Evolutionary conservation across 2,329 filamentous ascomycete species (phyloP), one percentile per base, ranked within the genome.

Genomic region (Ascochyta clinopodiicola): DNA sequence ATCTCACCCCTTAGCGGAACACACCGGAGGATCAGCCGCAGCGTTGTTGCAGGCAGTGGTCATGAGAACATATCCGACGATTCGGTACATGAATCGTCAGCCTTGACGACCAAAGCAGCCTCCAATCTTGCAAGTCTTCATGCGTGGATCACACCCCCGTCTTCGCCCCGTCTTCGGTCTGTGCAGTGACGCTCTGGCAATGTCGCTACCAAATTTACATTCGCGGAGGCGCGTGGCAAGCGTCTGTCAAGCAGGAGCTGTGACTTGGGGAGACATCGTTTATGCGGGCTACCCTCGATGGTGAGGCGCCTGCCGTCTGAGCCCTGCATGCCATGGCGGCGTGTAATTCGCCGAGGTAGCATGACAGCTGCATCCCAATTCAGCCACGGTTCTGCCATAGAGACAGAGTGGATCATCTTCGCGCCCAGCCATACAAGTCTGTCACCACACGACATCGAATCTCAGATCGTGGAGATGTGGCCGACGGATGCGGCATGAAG

Each of bases 291-390:
- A 51, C 45, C 56, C 37, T 57, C 32, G 57, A 62, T 68, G 64
- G 63, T 68, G 68, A 67, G 66, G 66, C 67, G 64, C 59, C 52
- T 64, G 61, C 63, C 61, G 66, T 70, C 60, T 65, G 61, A 67
- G 67, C 64, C 59, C 56, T 62, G 63, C 63, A 60, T 61, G 22
- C 60, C 59, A 62, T 43, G 45, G 55, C 53, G 51, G 56, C 56
- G 50, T 55, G 57, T 53, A 64, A 64, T 66, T 62, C 62, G 64
- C 70, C 69, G 69, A 72, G 67, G 66, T 60, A 58, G 59, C 53
- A 44, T 47, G 32, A 42, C 52, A 36, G 58, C 62, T 54, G 55
- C 57, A 64, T 59, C 60, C 51, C 45, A 60, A 59, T 61, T 59
- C 48, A 63, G 56, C 58, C 57, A 57, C 57, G 49, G 47, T 57